Base-by-base conservation (phyloP, 2,329 filamentous ascomycete genomes). In the Ophiostoma sp. region DNA sequence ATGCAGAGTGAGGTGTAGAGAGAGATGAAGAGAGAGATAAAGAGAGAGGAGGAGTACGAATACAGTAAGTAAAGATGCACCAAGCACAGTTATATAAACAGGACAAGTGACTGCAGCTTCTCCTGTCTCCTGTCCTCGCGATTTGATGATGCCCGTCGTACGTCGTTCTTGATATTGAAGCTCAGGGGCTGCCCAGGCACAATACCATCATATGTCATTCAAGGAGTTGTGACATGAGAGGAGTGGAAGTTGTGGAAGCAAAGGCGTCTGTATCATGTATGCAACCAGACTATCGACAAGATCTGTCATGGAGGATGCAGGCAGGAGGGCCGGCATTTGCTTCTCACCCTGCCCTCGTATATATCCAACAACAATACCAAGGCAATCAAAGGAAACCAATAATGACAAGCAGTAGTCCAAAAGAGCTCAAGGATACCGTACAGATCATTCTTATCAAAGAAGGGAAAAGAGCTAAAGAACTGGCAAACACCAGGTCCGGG, bases 231-330 rank as follows among this genome's bases (percentile, higher is more conserved):
- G 45, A n/a, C 2, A 27, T 27, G 27, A 27, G 27, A 27, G 27
- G 27, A 27, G 27, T 27, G 27, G 27, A 27, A 27, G n/a, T 5
- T 12, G 2, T 58, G 18, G 14, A 62, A 27, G 27, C 27, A 27
- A 27, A 41, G 38, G 38, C 36, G 58, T 42, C 55, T 18, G 27
- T 36, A 58, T 42, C 14, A 5, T 62, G 38, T 16, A n/a, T 62
- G 60, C 7, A 42, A 18, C 58, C 16, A 41, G 38, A 41, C 58
- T 62, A 62, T 63, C 60, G 60, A 63, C 40, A 63, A 42, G 60
- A 63, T 63, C 60, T 44, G 40, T 63, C 60, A 63, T 12, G 52
- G 27, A 36, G 27, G 27, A 55, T 58, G 18, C 45, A 14, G 27
- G 12, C 11, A 18, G 55, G 60, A 42, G 8, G 4, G 40, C 40